Evolutionary conservation across 208 protist genomes (phyloP).

Genomic region (Leishmania aethiopica): DNA sequence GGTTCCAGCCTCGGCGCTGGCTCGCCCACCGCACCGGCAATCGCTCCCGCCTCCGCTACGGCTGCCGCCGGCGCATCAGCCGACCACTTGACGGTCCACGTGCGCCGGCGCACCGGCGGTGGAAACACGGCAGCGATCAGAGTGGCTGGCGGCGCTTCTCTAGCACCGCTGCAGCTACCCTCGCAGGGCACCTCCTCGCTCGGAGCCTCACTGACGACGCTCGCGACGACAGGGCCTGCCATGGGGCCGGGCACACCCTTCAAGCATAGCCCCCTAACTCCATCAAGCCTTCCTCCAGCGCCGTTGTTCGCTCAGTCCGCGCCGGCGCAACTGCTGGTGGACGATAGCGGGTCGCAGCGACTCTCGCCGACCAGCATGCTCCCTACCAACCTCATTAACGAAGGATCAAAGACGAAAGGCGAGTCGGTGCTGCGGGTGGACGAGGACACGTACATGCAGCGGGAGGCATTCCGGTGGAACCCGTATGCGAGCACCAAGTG

Average conservation of each 20-base stretch:
- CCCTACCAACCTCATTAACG: slow-evolving; percentile 37
- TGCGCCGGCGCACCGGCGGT: slow-evolving; percentile 14
- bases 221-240: not conserved
- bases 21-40: not conserved
- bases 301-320: not conserved
- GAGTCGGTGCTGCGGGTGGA: slow-evolving; percentile 37
- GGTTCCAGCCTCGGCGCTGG: not conserved
- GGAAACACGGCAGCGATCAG: not conserved
- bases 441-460: slow-evolving; percentile 33
- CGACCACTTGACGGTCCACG: slow-evolving; percentile 9
- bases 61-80: not conserved
- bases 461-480: slow-evolving; percentile 45
- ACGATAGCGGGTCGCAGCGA: not conserved
- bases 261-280: not conserved
- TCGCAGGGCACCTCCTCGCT: not conserved
- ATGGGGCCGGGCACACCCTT: not conserved
- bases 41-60: not conserved
- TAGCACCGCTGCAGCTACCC: not conserved
- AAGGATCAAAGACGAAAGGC: slow-evolving; percentile 40
- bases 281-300: not conserved
- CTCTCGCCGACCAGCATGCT: slow-evolving; percentile 44
- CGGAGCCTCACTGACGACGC: not conserved
- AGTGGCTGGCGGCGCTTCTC: not conserved
- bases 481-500: slow-evolving; percentile 40
- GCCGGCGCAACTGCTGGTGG: not conserved